Base-by-base conservation (phyloP, 1,284 basidiomycete genomes). In the Pterula multifida region DNA sequence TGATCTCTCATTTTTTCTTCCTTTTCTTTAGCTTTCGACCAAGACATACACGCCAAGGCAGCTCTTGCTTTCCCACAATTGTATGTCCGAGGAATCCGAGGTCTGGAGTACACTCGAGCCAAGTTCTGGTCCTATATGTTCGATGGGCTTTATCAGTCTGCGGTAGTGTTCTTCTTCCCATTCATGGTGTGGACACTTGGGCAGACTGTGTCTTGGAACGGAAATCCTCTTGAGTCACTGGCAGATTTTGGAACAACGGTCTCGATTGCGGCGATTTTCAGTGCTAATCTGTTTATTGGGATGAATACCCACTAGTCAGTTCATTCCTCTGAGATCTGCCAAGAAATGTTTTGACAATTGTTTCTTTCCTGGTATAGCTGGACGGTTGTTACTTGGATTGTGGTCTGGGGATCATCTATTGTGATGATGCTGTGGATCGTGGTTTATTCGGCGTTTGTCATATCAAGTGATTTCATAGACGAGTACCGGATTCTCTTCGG, bases 81-180 rank as follows among this genome's bases (percentile, higher is more conserved):
- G 9, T 98, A 98, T 64, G 75, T 91, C 56, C 84, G 93, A 45
- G 94, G 95, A 35, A 95, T 97, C 57, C 76, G 83, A 23, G 92
- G 94, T 26, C 72, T 94, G 17, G 93, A 96, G 60, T 98, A 97
- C 68, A 97, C 93, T 19, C 79, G 90, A 12, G 58, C 71, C 52
- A 91, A 91, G 64, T 98, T 98, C 71, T 98, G 92, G 90, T 64
- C 85, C 49, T 96, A 94, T 68, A 95, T 98, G 88, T 63, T 82
- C 15, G 95, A 98, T 63, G 95, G 92, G 42, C 68, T 96, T 36
- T 97, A 94, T 66, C 94, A 97, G 63, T 94, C 92, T 0, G 81
- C 72, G 0, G 78, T 97, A 54, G 82, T 93, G 44, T 98, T 88
- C 71, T 96, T 90, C 70, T 76, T 98, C 57, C 90, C 94, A 0